Conservation (phyloP, 768 basidiomycete genomes). For the Mycena amicta region DNA sequence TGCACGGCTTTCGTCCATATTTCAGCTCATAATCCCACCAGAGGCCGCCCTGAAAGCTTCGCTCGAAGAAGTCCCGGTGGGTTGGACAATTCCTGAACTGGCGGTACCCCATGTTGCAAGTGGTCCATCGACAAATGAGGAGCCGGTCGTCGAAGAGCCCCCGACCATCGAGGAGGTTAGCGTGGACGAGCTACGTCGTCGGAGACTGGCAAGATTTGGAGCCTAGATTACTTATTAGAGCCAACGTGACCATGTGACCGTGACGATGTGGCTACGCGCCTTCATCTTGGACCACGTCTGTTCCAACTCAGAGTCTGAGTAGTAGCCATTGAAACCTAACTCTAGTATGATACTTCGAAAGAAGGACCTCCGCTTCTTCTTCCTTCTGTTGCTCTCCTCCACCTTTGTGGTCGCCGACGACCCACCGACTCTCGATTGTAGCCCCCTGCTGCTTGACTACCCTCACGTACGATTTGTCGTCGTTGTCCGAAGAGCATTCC, state of each 20-base stretch:
- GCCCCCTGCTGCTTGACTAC: conserved; percentile 30
- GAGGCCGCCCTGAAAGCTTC: conserved; percentile 86
- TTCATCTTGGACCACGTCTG: too few species aligned
- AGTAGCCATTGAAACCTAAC: too few species aligned
- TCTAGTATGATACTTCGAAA: conserved; percentile 17
- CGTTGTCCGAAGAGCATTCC: conserved; percentile 53
- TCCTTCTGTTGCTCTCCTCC: conserved; percentile 9
- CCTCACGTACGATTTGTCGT: conserved; percentile 61
- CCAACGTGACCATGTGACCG: neutral
- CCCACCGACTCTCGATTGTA: neutral
- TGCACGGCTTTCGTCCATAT: neutral
- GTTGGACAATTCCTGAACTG: conserved; percentile 43
- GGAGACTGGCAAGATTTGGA: conserved; percentile 22
- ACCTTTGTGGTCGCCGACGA: conserved; percentile 5
- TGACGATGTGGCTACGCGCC: too few species aligned
- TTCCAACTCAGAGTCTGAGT: too few species aligned
- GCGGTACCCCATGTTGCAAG: conserved; percentile 1
- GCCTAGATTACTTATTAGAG: too few species aligned
- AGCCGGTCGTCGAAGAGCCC: neutral
- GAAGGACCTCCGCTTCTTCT: conserved; percentile 13
- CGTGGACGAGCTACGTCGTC: conserved; percentile 19
- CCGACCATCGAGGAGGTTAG: conserved; percentile 10
- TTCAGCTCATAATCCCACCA: too few species aligned
- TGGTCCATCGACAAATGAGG: conserved; percentile 12
- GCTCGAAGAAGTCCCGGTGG: conserved; percentile 63